Base-by-base conservation (phyloP, 2,329 filamentous ascomycete genomes). In the Sarocladiaceae sp. region DNA sequence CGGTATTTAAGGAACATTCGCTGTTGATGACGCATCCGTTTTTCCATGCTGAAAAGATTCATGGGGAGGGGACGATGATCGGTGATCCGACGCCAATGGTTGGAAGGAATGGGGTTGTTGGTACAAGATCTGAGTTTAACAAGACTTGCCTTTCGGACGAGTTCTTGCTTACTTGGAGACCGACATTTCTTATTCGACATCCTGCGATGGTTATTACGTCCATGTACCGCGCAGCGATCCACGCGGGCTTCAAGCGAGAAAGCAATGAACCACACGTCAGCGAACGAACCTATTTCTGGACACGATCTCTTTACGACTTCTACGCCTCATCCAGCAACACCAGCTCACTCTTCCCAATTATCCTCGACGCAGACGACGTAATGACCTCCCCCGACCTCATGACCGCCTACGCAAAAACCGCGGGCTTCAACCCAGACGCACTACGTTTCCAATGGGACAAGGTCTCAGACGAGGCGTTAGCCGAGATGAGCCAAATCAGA, bases 301-400 rank as follows among this genome's bases (percentile, higher is more conserved):
- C 60, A 11, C 62, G 68, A 1, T 47, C 57, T 44, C 55, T 71
- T 17, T 71, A 66, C 52, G 65, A 71, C 37, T 71, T 62, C 60
- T 68, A 61, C 53, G 48, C 57, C 11, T 58, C 61, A 39, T 59
- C 63, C 7, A 67, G 66, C 0, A 15, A 33, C 15, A 15, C 8
- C 8, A 33, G 10, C 15, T 8, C 8, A 10, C 15, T 33, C 10
- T 33, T 33, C 15, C 29, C 29, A 8, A 57, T 67, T 4, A 56
- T 72, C 2, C 51, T 70, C 1, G 70, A 72, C 50, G 67, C 69
- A 6, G 63, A 70, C 52, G 69, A 71, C 53, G 55, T 71, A 4
- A 71, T 71, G 42, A 62, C 63, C 36, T 54, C 58, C 17, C 64
- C 64, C 0, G 52, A 55, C n/a, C 57, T 66, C n/a, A 59, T 70